Conservation (phyloP, 331 rosid species). For the Malus hybrid region DNA sequence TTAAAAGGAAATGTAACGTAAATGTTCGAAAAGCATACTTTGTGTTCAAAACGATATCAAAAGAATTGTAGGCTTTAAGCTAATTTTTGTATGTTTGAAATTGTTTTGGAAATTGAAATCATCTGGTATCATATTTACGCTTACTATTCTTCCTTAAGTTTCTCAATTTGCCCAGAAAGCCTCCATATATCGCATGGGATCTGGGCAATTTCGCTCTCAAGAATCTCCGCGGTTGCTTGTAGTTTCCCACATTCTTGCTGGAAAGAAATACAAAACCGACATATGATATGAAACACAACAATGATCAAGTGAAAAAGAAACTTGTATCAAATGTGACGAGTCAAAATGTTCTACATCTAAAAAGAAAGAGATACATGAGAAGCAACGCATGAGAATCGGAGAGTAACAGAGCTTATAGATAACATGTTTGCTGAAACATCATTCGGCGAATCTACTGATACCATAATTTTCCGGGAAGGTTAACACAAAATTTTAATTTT, state of each 20-base stretch:
- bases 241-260: slow-evolving; percentile 48
- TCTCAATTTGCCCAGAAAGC: slow-evolving; percentile 36
- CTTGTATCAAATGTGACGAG: background rate
- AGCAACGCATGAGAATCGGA: background rate
- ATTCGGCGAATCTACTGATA: background rate
- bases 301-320: background rate
- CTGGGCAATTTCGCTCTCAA: slow-evolving; percentile 20
- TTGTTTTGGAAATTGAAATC: background rate
- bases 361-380: background rate
- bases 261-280: slow-evolving; percentile 11
- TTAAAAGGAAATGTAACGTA: slow-evolving; percentile 6
- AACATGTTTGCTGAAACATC: background rate
- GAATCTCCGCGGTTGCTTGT: slow-evolving; percentile 9
- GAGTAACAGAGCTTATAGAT: background rate
- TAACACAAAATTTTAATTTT: background rate
- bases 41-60: background rate
- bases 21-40: slow-evolving; percentile 10
- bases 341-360: background rate
- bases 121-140: background rate
- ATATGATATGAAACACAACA: background rate
- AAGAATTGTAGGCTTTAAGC: background rate
- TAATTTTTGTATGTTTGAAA: background rate
- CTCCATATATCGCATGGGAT: slow-evolving; percentile 18
- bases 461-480: background rate
- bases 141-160: slow-evolving; percentile 17